A percentile compares a stretch with the other conserved stretches of the same genome.
These are phyloP conservation scores for Penicillium herquei DNA, from an alignment of 495 filamentous ascomycete genomes.

Conservation along the genomic window DNA sequence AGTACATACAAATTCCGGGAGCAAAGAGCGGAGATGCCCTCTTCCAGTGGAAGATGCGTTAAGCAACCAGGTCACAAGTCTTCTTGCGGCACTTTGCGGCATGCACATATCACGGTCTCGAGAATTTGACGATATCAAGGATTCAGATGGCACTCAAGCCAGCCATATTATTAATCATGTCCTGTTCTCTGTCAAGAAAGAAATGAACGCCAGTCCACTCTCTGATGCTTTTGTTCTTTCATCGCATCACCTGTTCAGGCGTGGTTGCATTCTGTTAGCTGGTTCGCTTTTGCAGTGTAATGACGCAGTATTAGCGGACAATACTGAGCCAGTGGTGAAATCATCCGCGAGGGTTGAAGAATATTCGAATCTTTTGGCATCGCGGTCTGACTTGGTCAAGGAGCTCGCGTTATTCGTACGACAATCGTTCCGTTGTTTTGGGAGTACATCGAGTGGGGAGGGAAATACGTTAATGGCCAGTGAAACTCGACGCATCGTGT, in stretches of 20 bases:
- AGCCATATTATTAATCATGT: slow-evolving; percentile 28
- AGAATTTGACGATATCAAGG: slow-evolving; percentile 11
- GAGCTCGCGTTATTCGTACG: slow-evolving; percentile 36
- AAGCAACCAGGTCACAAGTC: slow-evolving; percentile 43
- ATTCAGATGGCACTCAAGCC: slow-evolving; percentile 21
- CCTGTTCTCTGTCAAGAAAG: slow-evolving; percentile 25
- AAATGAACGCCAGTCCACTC: slow-evolving; percentile 15
- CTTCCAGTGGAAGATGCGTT: slow-evolving; percentile 43
- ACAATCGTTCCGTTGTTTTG: slow-evolving; percentile 39
- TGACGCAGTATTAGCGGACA: slow-evolving; percentile 15
- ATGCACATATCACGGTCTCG: slow-evolving; percentile 43
- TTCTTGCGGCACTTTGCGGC: slow-evolving; percentile 41
- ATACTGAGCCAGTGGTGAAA: neutral
- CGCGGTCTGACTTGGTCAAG: slow-evolving; percentile 34
- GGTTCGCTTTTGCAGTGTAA: slow-evolving; percentile 35
- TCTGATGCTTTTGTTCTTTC: slow-evolving; percentile 9
- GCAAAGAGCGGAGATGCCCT: slow-evolving; percentile 27
- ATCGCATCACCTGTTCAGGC: slow-evolving; percentile 32
- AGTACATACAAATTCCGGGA: neutral
- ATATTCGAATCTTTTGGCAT: slow-evolving; percentile 20
- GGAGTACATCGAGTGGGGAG: slow-evolving; percentile 24
- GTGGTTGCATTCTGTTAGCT: slow-evolving; percentile 38
- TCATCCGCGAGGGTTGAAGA: slow-evolving; percentile 16
- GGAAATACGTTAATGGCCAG: slow-evolving; percentile 16
- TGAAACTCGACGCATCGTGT: slow-evolving; percentile 32